These are phyloP conservation scores for Aciculoconidium aculeatum DNA, from an alignment of 805 yeast species.

Conservation along the genomic window DNA sequence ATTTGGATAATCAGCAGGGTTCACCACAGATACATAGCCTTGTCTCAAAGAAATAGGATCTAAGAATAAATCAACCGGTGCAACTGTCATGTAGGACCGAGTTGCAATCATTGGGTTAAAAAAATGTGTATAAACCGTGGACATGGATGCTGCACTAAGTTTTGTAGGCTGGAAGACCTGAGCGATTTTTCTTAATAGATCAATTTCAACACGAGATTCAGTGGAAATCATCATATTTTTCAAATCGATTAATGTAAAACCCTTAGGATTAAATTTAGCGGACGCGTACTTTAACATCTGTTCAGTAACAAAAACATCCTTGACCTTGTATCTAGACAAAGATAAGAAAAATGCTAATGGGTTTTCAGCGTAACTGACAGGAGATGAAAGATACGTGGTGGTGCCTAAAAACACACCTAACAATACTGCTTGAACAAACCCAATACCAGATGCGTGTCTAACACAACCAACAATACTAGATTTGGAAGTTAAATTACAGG, in stretches of 20 bases:
- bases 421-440: conserved; percentile 79
- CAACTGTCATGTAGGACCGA: conserved; percentile 81
- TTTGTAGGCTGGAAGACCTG: conserved; percentile 58
- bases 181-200: conserved; percentile 51
- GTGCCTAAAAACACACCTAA: conserved; percentile 85
- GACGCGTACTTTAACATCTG: conserved; percentile 78
- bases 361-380: conserved; percentile 67
- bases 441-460: conserved; percentile 77
- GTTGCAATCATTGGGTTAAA: conserved; percentile 81
- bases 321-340: conserved; percentile 70
- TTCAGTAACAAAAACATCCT: conserved; percentile 78
- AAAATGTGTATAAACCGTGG: conserved; percentile 69
- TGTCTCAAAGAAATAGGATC: conserved; percentile 88
- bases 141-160: conserved; percentile 63
- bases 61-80: conserved; percentile 79
- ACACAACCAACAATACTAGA: conserved; percentile 82
- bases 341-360: conserved; percentile 69
- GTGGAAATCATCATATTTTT: conserved; percentile 82
- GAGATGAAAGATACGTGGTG: conserved; percentile 74
- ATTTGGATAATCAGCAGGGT: conserved; percentile 61
- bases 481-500: conserved; percentile 72
- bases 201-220: conserved; percentile 66
- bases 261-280: conserved; percentile 52
- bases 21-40: conserved; percentile 76
- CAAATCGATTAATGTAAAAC: conserved; percentile 54